phyloP scores from a whole-genome alignment of 495 filamentous ascomycete species.

The Tetracladium marchalianum region DNA sequence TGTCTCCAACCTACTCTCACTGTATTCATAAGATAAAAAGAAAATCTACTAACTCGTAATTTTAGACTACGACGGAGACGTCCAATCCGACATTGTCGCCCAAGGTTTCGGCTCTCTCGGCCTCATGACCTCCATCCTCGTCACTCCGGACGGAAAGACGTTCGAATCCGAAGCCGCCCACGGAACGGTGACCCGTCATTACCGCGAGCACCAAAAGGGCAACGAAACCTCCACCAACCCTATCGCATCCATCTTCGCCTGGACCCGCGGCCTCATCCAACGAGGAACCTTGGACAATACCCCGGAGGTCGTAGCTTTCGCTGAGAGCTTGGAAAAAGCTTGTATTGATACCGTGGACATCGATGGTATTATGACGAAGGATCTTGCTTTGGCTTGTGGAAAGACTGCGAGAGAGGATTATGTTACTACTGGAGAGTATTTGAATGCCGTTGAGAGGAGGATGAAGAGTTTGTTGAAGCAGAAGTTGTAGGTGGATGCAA shows the following conservation, averaged over 20 bases:
- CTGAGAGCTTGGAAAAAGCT: conserved; percentile 85
- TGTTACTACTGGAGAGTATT: conserved; percentile 81
- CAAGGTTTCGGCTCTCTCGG: conserved; percentile 97
- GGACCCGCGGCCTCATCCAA: conserved; percentile 92
- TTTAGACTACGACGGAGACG: conserved; percentile 94
- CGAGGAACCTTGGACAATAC: conserved; percentile 84
- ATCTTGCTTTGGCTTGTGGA: conserved; percentile 84
- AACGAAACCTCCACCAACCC: conserved; percentile 96
- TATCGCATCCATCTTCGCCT: conserved; percentile 97
- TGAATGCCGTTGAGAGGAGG: conserved; percentile 79
- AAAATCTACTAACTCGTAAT: conserved; percentile 5
- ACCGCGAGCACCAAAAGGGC: conserved; percentile 97
- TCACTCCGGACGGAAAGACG: conserved; percentile 89
- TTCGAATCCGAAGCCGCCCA: conserved; percentile 98
- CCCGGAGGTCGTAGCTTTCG: conserved; percentile 79
- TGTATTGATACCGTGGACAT: conserved; percentile 88
- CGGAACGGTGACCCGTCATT: conserved; percentile 96
- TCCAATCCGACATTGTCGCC: conserved; percentile 95
- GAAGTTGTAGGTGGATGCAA: conserved; percentile 29
- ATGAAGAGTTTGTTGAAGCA: conserved; percentile 53
- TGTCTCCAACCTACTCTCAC: conserved; percentile 21
- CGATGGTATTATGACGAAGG: conserved; percentile 98
- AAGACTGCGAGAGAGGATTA: conserved; percentile 71
- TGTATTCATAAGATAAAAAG: neutral
- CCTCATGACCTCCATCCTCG: conserved; percentile 95